phyloP scores from a whole-genome alignment of 192 early-diverging fungal species.

The Coemansia sp. region DNA sequence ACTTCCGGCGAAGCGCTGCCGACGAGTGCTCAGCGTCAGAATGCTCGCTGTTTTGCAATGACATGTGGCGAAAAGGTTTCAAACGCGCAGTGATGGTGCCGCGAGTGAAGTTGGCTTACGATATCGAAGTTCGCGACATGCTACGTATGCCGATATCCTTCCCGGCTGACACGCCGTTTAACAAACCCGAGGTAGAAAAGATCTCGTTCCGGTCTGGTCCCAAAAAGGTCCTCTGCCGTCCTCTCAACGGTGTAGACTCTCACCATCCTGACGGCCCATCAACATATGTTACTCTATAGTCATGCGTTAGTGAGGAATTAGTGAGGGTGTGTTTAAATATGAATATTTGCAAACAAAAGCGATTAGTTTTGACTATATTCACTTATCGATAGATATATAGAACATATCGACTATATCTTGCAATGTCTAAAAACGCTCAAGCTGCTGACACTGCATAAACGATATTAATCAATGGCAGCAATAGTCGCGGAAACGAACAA shows the following conservation, averaged over 20 bases:
- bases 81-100: conserved; percentile 48
- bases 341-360: neutral
- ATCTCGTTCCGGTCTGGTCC: conserved; percentile 35
- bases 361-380: neutral
- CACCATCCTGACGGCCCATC: conserved; percentile 35
- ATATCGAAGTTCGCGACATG: conserved; percentile 27
- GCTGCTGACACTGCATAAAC: neutral
- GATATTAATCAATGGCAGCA: neutral
- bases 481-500: neutral
- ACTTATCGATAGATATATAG: neutral
- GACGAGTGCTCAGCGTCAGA: conserved; percentile 57
- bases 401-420: neutral
- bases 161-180: conserved; percentile 28
- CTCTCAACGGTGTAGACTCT: conserved; percentile 25
- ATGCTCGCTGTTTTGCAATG: conserved; percentile 58
- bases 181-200: neutral
- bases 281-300: conserved; percentile 10
- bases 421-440: too few species aligned
- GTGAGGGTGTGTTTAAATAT: neutral
- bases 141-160: conserved; percentile 24
- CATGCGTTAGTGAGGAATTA: neutral
- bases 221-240: conserved; percentile 37
- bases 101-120: conserved; percentile 52
- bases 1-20: conserved; percentile 26
- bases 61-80: conserved; percentile 41